These are phyloP conservation scores for Pseudogymnoascus verrucosus DNA, from an alignment of 2,329 filamentous ascomycete species.

Conservation along the genomic window DNA sequence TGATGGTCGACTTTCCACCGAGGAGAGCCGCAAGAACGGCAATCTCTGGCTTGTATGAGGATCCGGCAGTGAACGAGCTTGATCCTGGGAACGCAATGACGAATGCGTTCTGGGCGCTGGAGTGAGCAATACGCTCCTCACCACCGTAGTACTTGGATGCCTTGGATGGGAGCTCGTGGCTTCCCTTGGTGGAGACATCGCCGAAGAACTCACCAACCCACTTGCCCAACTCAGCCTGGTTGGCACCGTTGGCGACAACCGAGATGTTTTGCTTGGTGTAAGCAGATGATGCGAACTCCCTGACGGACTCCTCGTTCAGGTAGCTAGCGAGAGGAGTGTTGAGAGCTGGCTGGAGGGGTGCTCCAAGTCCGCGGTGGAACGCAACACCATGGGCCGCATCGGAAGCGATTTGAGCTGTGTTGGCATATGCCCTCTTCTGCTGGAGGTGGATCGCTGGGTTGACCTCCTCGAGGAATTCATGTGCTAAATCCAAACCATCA, in stretches of 20 bases:
- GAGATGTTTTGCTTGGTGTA: constrained; percentile 90
- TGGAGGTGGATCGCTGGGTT: constrained; percentile 66
- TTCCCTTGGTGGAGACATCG: constrained; percentile 46
- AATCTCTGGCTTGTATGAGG: constrained; percentile 80
- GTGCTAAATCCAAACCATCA: constrained; percentile 44
- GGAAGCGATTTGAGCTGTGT: constrained; percentile 60
- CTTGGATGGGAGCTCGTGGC: constrained; percentile 48
- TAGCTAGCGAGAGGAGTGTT: constrained; percentile 70
- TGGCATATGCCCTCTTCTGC: constrained; percentile 63
- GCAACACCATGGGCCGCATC: constrained; percentile 80
- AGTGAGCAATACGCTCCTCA: constrained; percentile 79
- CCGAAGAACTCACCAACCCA: constrained; percentile 94
- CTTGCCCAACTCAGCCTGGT: constrained; percentile 67
- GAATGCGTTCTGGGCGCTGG: constrained; percentile 63
- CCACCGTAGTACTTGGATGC: constrained; percentile 87
- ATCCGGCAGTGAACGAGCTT: constrained; percentile 58
- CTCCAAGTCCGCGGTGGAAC: constrained; percentile 89
- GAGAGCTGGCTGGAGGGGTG: constrained; percentile 64
- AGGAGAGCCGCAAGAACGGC: constrained; percentile 82
- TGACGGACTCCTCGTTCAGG: constrained; percentile 66
- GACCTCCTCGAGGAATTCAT: constrained; percentile 88
- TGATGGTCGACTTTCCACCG: constrained; percentile 83
- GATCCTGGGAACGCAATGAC: constrained; percentile 91
- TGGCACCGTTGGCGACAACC: constrained; percentile 81
- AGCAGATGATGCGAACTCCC: constrained; percentile 66